Conservation (phyloP, 306 rosid species). For the Malus orientalis region DNA sequence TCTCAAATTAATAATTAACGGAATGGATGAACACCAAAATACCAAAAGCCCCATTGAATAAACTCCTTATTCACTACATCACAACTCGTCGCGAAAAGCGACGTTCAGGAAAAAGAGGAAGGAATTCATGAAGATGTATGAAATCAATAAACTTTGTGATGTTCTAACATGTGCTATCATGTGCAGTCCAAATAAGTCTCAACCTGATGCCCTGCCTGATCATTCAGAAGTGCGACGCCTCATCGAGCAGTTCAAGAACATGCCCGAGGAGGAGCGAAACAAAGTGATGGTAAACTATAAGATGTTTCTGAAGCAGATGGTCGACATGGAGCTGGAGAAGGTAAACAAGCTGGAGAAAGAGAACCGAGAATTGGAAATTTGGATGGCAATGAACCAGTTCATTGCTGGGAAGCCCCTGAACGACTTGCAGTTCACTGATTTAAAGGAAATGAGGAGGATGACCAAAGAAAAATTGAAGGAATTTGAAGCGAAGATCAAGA, state of each 20-base stretch:
- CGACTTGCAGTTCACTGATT: conserved; percentile 6
- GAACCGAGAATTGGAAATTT: conserved; percentile 14
- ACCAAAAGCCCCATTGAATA: no score
- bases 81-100: conserved; percentile 35
- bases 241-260: conserved; percentile 14
- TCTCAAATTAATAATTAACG: no score
- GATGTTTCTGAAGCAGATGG: conserved; percentile 15
- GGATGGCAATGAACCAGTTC: conserved; percentile 9
- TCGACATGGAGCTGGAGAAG: conserved; percentile 12
- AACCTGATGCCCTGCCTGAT: conserved; percentile 44
- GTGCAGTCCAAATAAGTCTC: conserved; percentile 31
- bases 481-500: conserved; percentile 1
- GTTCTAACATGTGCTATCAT: conserved; percentile 51
- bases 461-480: conserved; percentile 22
- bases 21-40: no score
- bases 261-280: conserved; percentile 22
- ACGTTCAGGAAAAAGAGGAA: conserved; percentile 52
- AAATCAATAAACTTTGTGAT: conserved; percentile 45
- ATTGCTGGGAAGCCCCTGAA: conserved; percentile 12
- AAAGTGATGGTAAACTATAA: conserved; percentile 26
- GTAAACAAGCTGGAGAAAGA: conserved; percentile 23
- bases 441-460: conserved; percentile 22
- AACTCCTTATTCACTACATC: no score
- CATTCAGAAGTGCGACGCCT: conserved; percentile 15
- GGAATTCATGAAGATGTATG: conserved; percentile 49